Evolutionary conservation across 2,329 filamentous ascomycete genomes (phyloP).

Genomic region (Penicillium decumbens): DNA sequence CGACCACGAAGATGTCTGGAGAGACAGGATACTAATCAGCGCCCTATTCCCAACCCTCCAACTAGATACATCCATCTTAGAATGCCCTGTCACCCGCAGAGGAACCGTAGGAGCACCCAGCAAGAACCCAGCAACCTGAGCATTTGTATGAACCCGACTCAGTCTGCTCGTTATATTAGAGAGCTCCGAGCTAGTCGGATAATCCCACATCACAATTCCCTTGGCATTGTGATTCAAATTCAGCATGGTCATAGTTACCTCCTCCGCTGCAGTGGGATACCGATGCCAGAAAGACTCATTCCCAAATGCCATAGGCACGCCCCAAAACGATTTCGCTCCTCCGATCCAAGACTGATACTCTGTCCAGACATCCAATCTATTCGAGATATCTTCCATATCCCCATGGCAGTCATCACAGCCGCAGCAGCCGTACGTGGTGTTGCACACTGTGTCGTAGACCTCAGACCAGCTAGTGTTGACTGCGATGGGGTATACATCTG

Average conservation of each 20-base stretch:
- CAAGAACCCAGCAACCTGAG: slow-evolving; percentile 35
- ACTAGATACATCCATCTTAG: slow-evolving; percentile 39
- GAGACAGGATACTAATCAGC: slow-evolving; percentile 40
- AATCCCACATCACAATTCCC: slow-evolving; percentile 49
- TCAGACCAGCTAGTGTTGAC: slow-evolving; percentile 53
- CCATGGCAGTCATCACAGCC: slow-evolving; percentile 59
- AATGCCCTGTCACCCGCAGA: slow-evolving; percentile 23
- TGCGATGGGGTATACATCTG: slow-evolving; percentile 57
- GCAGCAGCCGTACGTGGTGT: slow-evolving; percentile 58
- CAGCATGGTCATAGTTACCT: slow-evolving; percentile 47
- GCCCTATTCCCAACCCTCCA: slow-evolving; percentile 39
- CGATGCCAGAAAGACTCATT: slow-evolving; percentile 47
- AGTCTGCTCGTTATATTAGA: slow-evolving; percentile 35
- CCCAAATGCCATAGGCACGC: slow-evolving; percentile 49
- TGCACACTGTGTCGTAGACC: slow-evolving; percentile 54
- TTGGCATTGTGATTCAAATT: slow-evolving; percentile 50
- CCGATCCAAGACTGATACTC: slow-evolving; percentile 42
- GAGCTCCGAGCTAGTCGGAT: slow-evolving; percentile 39
- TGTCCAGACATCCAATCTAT: slow-evolving; percentile 41
- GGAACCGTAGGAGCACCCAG: slow-evolving; percentile 30
- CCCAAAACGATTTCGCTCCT: slow-evolving; percentile 46
- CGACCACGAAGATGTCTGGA: slow-evolving; percentile 25
- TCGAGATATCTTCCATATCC: slow-evolving; percentile 50
- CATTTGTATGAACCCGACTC: slow-evolving; percentile 37
- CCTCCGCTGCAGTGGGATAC: slow-evolving; percentile 45